These are phyloP conservation scores for Plasmopara halstedii DNA, from an alignment of 352 stramenopile genomes.

Conservation along the genomic window DNA sequence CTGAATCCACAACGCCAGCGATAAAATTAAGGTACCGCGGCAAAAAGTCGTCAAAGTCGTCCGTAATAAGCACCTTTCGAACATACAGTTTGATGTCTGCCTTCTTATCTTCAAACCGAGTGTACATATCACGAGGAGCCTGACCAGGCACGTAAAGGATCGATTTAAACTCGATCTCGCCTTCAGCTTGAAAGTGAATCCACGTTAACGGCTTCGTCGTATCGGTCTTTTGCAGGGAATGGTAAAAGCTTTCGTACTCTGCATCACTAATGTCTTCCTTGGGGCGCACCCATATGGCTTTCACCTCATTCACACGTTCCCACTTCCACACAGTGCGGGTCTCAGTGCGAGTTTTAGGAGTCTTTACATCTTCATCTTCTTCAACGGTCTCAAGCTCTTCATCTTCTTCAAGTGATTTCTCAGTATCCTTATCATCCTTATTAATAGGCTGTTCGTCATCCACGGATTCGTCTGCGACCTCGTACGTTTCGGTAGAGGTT, in stretches of 20 bases:
- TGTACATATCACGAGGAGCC: slow-evolving; percentile 82
- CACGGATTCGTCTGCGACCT: slow-evolving; percentile 85
- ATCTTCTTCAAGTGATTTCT: slow-evolving; percentile 33
- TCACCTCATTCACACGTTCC: slow-evolving; percentile 95
- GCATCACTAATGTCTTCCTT: slow-evolving; percentile 96
- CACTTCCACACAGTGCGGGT: slow-evolving; percentile 93
- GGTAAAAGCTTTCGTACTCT: slow-evolving; percentile 99
- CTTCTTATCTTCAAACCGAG: slow-evolving; percentile 88
- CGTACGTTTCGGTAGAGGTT: slow-evolving; percentile 85
- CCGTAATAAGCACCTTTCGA: slow-evolving; percentile 98
- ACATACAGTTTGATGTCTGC: slow-evolving; percentile 97
- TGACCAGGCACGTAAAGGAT: slow-evolving; percentile 96
- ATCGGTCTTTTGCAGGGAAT: slow-evolving; percentile 89
- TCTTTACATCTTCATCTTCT: slow-evolving; percentile 40
- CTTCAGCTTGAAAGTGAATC: slow-evolving; percentile 99
- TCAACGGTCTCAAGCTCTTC: slow-evolving; percentile 75
- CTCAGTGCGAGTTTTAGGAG: slow-evolving; percentile 86
- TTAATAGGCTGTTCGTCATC: slow-evolving; percentile 43
- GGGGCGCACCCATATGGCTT: slow-evolving; percentile 96
- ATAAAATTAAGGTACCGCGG: slow-evolving; percentile 99
- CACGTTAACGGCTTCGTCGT: slow-evolving; percentile 88
- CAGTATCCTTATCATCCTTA: slow-evolving; percentile 38
- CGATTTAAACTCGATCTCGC: slow-evolving; percentile 99
- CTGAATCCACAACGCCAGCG: slow-evolving; percentile 97
- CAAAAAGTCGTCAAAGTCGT: slow-evolving; percentile 97